Evolutionary conservation across 805 yeast genomes (phyloP).

Genomic region (Wickerhamiella kurtzmanii): DNA sequence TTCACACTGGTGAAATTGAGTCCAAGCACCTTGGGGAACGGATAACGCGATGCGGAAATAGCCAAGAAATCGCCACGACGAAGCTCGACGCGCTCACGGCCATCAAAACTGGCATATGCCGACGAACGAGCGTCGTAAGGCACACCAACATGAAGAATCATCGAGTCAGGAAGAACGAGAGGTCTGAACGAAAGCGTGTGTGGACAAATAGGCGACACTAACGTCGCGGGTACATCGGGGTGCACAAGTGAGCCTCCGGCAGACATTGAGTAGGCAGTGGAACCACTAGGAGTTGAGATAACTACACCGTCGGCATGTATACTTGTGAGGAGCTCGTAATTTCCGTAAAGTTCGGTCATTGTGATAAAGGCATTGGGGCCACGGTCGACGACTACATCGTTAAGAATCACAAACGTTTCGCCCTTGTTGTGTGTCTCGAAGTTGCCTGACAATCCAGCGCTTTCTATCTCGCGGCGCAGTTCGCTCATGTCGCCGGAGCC

Average conservation of each 20-base stretch:
- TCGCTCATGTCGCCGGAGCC: slow-evolving; percentile 20
- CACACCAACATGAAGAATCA: slow-evolving; percentile 68
- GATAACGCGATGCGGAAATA: slow-evolving; percentile 73
- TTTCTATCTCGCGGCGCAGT: slow-evolving; percentile 32
- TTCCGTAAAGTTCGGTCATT: slow-evolving; percentile 78
- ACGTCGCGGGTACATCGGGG: slow-evolving; percentile 84
- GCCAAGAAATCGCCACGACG: slow-evolving; percentile 74
- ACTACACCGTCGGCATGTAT: slow-evolving; percentile 93
- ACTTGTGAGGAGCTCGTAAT: slow-evolving; percentile 68
- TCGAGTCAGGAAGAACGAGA: slow-evolving; percentile 82
- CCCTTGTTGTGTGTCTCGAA: slow-evolving; percentile 14
- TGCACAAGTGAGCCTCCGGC: slow-evolving; percentile 95
- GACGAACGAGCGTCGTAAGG: slow-evolving; percentile 74
- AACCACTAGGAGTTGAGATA: slow-evolving; percentile 89
- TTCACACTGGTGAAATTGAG: slow-evolving; percentile 44
- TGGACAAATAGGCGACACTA: slow-evolving; percentile 92
- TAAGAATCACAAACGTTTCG: slow-evolving; percentile 53
- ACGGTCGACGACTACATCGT: slow-evolving; percentile 81
- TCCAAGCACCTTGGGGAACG: slow-evolving; percentile 78
- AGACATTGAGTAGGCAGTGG: slow-evolving; percentile 87
- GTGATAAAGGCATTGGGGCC: slow-evolving; percentile 92
- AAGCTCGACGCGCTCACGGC: slow-evolving; percentile 73
- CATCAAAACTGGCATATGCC: slow-evolving; percentile 97
- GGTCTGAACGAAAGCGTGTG: slow-evolving; percentile 91
- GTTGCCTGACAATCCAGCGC: slow-evolving; percentile 22